Conservation (phyloP, 2,329 filamentous ascomycete species). For the Fusarium protoensiforme region DNA sequence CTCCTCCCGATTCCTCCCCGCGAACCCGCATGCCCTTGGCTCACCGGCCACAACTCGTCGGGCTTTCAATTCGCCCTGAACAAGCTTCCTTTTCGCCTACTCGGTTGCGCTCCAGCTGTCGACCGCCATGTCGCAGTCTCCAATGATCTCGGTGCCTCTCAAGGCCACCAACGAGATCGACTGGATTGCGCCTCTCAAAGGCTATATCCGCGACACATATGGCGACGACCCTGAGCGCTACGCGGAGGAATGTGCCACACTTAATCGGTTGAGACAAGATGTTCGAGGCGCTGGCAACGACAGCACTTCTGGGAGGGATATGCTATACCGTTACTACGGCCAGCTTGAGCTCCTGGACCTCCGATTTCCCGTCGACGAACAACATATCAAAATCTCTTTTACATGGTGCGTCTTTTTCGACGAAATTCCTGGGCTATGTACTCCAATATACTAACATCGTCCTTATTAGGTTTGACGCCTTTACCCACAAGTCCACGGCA, state of each 20-base stretch:
- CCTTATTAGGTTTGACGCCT: slow-evolving; percentile 91
- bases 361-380: slow-evolving; percentile 96
- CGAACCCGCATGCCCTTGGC: slow-evolving; percentile 34
- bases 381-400: slow-evolving; percentile 98
- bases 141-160: slow-evolving; percentile 94
- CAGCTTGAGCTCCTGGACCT: slow-evolving; percentile 95
- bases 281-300: slow-evolving; percentile 98
- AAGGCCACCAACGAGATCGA: slow-evolving; percentile 98
- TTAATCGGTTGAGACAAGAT: slow-evolving; percentile 96
- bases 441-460: slow-evolving; percentile 4
- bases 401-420: slow-evolving; percentile 78
- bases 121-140: slow-evolving; percentile 79
- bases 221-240: slow-evolving; percentile 98
- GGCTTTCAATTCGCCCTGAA: slow-evolving; percentile 25
- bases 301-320: slow-evolving; percentile 90
- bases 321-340: slow-evolving; percentile 97
- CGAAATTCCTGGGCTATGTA: not conserved
- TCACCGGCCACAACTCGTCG: slow-evolving; percentile 17
- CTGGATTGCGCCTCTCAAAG: slow-evolving; percentile 92
- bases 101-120: slow-evolving; percentile 16
- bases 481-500: slow-evolving; percentile 96
- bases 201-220: slow-evolving; percentile 92
- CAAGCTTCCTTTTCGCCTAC: slow-evolving; percentile 3
- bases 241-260: slow-evolving; percentile 90
- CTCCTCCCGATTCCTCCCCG: slow-evolving; percentile 18